Conservation (phyloP, 257 asterid genomes). For the Buddleja alternifolia region DNA sequence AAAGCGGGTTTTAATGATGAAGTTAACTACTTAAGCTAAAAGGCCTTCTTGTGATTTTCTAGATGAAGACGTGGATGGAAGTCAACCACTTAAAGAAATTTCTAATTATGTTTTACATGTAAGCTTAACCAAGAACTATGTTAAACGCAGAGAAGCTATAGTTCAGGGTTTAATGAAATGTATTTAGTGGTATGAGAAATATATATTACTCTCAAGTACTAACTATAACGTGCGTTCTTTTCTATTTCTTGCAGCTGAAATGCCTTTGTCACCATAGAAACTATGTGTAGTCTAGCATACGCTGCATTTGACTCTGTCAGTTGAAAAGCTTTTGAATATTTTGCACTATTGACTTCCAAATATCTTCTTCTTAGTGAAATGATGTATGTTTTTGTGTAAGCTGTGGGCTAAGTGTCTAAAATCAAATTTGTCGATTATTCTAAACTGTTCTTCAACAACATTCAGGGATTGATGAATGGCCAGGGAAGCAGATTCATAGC, state of each 20-base stretch:
- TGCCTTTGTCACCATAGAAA: background rate
- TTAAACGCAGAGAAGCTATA: background rate
- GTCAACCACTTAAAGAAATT: background rate
- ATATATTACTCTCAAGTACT: background rate
- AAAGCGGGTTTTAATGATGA: background rate
- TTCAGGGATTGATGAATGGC: slow-evolving; percentile 87
- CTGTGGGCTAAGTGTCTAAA: background rate
- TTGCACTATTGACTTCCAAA: background rate
- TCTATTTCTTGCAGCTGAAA: background rate
- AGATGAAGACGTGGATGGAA: background rate
- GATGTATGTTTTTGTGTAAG: slow-evolving; percentile 2
- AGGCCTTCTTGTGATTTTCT: background rate
- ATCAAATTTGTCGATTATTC: background rate
- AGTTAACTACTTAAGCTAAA: background rate
- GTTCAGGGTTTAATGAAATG: background rate
- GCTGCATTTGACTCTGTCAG: background rate
- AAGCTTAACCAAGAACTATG: background rate
- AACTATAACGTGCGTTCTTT: background rate
- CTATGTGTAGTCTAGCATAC: background rate
- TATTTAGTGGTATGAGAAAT: slow-evolving; percentile 2
- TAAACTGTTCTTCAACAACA: slow-evolving; percentile 13
- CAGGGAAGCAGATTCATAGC: slow-evolving; percentile 93
- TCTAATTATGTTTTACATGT: background rate
- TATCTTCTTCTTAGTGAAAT: background rate
- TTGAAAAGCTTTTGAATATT: background rate